Base-by-base conservation (phyloP, 129 eudicot species). In the Dittrichia graveolens region DNA sequence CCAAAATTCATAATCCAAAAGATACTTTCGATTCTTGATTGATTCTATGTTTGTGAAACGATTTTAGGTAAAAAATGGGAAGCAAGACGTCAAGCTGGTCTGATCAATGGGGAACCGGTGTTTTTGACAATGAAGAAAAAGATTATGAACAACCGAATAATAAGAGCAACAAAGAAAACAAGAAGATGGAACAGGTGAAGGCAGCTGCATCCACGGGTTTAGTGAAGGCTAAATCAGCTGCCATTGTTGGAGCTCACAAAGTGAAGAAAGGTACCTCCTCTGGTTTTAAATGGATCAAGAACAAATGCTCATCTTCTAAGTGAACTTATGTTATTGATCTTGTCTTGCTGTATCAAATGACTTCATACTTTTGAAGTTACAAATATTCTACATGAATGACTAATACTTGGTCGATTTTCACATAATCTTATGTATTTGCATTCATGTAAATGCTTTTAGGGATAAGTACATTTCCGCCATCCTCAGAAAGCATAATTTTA, bases 221-320 rank as follows among this genome's bases (percentile, higher is more conserved):
- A 6, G 84, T 66, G 12, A 83, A 83, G 60, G 88, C 88, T 37
- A 83, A 83, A 59, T 75, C 88, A 8, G 85, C 73, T 60, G 88
- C 88, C 3, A 39, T 80, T 35, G 74, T 80, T 67, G 82, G 88
- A 24, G 88, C 85, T 55, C 52, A 67, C 46, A 83, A 83, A 82
- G 82, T 83, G 78, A 80, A 80, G 77, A 83, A 67, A n/a, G 85
- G 88, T 46, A 80, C 88, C 24, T 71, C 88, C 40, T 61, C 75
- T 18, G 77, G 88, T 35, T 55, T 83, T 48, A 80, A 83, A 76
- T 83, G 88, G 88, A 72, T 83, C 69, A 80, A 83, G 82, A 76
- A 63, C 79, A 80, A 83, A 61, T 83, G 66, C 69, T 82, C 84
- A 11, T 80, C 73, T 6, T 74, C 84, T 42, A 79, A 83, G 47